Base-by-base conservation (phyloP, 306 rosid species). In the Cucurbita ficifolia region DNA sequence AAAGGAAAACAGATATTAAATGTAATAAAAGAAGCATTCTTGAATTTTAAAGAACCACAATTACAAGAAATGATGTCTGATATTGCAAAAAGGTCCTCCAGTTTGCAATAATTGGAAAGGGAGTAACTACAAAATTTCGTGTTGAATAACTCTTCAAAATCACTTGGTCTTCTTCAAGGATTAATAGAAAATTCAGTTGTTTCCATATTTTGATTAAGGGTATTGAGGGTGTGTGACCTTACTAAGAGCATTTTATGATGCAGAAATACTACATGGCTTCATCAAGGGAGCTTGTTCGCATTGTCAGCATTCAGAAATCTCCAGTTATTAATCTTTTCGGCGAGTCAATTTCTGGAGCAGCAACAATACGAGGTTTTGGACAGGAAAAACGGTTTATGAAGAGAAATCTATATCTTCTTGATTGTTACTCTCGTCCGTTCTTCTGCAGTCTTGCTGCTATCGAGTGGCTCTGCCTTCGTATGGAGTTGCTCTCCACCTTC, bases 221-320 rank as follows among this genome's bases (percentile, higher is more conserved):
- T 70, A 12, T 36, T 61, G 64, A 74, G 76, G 51, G 68, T 14
- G 5, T 76, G 56, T 56, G 64, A 75, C 45, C 74, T 70, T 70
- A 70, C 52, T 67, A 61, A 75, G 42, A 74, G 74, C 70, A 36
- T 60, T 81, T 72, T 61, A 42, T 7, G 3, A 55, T 80, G 82
- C 83, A 94, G 99, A 94, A 94, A 88, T 94, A 94, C 87, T 94
- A 94, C 87, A 94, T 94, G 99, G 87, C 99, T 79, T 94, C 99
- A 62, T 94, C 99, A 43, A 91, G 99, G 81, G 99, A 94, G 80
- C 83, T 94, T 78, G 99, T 94, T 60, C 97, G 99, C 46, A 94
- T 94, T 72, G 96, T 94, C 48, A 94, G 99, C 88, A 94, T 94
- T 74, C 99, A 91, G 84, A 94, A 94, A 81, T 94, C 99, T 83